phyloP scores from a whole-genome alignment of 192 early-diverging fungal species.

The Coemansia sp. region DNA sequence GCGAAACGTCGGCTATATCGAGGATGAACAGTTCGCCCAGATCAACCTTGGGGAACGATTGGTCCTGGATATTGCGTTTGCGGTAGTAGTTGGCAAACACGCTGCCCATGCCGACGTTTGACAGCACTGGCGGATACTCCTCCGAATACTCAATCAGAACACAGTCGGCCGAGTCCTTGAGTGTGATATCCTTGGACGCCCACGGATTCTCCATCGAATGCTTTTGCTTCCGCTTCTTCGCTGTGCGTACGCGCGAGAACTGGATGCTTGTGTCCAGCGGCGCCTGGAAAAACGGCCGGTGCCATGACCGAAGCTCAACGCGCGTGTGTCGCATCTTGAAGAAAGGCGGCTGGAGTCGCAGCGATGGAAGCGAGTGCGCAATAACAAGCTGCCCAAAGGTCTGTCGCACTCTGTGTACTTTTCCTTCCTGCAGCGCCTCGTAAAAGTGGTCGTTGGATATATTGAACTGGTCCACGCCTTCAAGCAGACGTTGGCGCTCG shows the following conservation, averaged over 20 bases:
- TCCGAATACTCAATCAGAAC: conserved; percentile 92
- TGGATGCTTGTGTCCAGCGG: conserved; percentile 58
- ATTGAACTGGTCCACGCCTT: conserved; percentile 77
- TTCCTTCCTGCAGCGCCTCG: conserved; percentile 65
- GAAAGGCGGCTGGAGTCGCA: conserved; percentile 73
- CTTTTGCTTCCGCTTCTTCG: conserved; percentile 73
- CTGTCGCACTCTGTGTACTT: conserved; percentile 78
- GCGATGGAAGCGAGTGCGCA: conserved; percentile 85
- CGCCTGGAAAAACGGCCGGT: conserved; percentile 79
- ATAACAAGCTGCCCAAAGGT: conserved; percentile 83
- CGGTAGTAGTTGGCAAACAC: conserved; percentile 95
- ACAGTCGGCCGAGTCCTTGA: conserved; percentile 83
- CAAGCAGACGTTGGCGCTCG: conserved; percentile 60
- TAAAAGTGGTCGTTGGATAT: conserved; percentile 87
- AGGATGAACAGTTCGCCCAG: conserved; percentile 84
- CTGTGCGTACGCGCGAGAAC: conserved; percentile 75
- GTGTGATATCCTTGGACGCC: conserved; percentile 82
- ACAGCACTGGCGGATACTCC: conserved; percentile 91
- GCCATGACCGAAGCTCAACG: conserved; percentile 82
- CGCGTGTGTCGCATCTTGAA: conserved; percentile 84
- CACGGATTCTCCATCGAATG: conserved; percentile 70
- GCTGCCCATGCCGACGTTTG: conserved; percentile 94
- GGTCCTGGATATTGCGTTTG: conserved; percentile 82
- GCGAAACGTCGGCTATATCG: conserved; percentile 87
- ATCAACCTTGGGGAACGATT: conserved; percentile 71